Percentiles rank a stretch among this genome's conserved stretches.
Evolutionary conservation across 495 filamentous ascomycete species (phyloP).

Genomic region (Ascobolus immersus): DNA sequence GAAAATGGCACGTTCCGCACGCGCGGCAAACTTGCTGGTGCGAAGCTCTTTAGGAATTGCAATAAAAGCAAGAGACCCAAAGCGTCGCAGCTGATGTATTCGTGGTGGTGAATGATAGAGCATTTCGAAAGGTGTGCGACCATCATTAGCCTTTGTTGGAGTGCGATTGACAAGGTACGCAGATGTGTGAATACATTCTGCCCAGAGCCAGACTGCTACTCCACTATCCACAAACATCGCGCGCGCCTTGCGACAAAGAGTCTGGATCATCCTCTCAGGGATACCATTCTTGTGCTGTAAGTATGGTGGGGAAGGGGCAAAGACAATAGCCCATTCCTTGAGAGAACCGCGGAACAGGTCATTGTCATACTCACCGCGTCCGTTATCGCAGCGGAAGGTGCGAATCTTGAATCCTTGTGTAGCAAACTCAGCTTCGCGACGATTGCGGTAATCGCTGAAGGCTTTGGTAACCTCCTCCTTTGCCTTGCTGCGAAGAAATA

Average conservation of each 20-base stretch:
- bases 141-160: neutral
- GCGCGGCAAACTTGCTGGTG: too few relatives aligned
- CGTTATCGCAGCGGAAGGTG: slow-evolving; percentile 3
- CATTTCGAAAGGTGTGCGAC: neutral
- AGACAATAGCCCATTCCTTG: neutral
- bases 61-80: too few relatives aligned
- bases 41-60: too few relatives aligned
- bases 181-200: slow-evolving; percentile 1
- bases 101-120: too few relatives aligned
- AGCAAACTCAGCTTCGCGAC: neutral
- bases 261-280: slow-evolving; percentile 4
- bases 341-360: neutral
- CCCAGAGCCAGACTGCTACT: neutral
- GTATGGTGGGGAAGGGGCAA: slow-evolving; percentile 1
- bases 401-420: neutral
- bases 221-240: neutral
- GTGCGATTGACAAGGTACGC: neutral
- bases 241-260: slow-evolving; percentile 1
- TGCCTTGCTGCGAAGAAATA: neutral
- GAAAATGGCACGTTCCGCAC: too few relatives aligned
- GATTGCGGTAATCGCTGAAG: slow-evolving; percentile 1
- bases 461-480: neutral
- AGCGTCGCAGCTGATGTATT: too few relatives aligned
- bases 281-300: slow-evolving; percentile 3
- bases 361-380: slow-evolving; percentile 4